A percentile compares a stretch with the other conserved stretches of the same genome.
phyloP scores from a whole-genome alignment of 345 rosid genomes.

The Microcos paniculata region DNA sequence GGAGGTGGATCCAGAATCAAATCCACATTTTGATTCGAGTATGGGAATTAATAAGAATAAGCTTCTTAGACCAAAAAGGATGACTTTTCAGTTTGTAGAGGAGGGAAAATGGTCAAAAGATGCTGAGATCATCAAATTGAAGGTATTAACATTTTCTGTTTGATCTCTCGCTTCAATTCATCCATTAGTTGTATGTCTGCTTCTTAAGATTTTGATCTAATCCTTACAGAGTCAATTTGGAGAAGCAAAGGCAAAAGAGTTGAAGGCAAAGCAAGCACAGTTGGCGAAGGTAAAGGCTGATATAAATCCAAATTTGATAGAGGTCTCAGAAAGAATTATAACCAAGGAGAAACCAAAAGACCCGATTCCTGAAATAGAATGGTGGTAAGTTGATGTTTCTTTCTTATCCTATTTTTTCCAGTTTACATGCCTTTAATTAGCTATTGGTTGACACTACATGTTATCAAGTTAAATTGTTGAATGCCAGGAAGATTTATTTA shows the following conservation, averaged over 20 bases:
- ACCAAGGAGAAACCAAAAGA: slow-evolving; percentile 84
- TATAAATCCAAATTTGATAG: slow-evolving; percentile 91
- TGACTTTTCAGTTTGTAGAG: slow-evolving; percentile 92
- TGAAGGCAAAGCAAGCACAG: slow-evolving; percentile 86
- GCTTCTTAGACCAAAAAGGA: slow-evolving; percentile 86
- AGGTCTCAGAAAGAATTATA: slow-evolving; percentile 74
- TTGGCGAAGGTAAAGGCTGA: slow-evolving; percentile 89
- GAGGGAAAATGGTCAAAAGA: slow-evolving; percentile 98
- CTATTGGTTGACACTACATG: background rate
- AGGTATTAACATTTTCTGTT: slow-evolving; percentile 39
- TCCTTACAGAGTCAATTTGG: slow-evolving; percentile 80
- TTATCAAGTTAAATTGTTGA: background rate
- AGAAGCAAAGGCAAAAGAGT: slow-evolving; percentile 90
- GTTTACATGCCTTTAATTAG: background rate
- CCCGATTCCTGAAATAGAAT: slow-evolving; percentile 78
- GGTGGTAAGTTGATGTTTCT: slow-evolving; percentile 70
- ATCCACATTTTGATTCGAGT: slow-evolving; percentile 74
- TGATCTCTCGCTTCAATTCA: background rate
- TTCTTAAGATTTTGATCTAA: slow-evolving; percentile 20
- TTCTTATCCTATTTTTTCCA: background rate
- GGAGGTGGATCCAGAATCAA: slow-evolving; percentile 76
- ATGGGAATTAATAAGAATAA: slow-evolving; percentile 87
- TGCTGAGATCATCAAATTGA: slow-evolving; percentile 76
- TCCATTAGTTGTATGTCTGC: slow-evolving; percentile 8
- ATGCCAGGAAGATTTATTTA: background rate